Percentiles rank a stretch among this genome's conserved stretches.
Evolutionary conservation across 179 eudicot species (phyloP).

Genomic region (Silene vulgaris): DNA sequence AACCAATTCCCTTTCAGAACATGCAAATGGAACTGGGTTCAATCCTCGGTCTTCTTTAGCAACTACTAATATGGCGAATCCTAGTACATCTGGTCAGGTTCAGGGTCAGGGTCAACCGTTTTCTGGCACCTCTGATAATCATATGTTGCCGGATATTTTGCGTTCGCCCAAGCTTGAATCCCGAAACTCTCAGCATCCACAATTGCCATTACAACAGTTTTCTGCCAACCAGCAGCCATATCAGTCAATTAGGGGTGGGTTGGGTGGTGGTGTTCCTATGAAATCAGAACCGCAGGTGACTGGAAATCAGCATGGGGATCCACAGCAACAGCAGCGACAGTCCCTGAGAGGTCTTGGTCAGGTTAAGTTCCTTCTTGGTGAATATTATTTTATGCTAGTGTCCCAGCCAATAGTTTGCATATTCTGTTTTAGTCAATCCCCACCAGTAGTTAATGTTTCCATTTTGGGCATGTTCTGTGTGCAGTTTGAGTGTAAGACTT

Average conservation of each 20-base stretch:
- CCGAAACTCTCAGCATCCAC: slow-evolving; percentile 58
- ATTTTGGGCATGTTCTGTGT: too few relatives aligned
- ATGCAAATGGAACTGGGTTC: slow-evolving; percentile 65
- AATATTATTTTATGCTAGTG: neutral
- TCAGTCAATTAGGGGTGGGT: slow-evolving; percentile 54
- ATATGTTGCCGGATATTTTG: slow-evolving; percentile 57
- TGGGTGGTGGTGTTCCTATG: slow-evolving; percentile 50
- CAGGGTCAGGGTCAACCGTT: slow-evolving; percentile 79
- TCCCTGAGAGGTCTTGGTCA: slow-evolving; percentile 50
- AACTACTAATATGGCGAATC: slow-evolving; percentile 40
- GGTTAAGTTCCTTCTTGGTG: slow-evolving; percentile 36
- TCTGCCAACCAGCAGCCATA: slow-evolving; percentile 52
- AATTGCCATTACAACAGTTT: slow-evolving; percentile 50
- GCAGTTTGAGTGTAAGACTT: too few relatives aligned
- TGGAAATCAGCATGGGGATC: slow-evolving; percentile 43
- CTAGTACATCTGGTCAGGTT: slow-evolving; percentile 52
- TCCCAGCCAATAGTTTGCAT: neutral
- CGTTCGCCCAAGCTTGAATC: slow-evolving; percentile 56
- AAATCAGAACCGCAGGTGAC: slow-evolving; percentile 62
- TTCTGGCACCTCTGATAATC: slow-evolving; percentile 42
- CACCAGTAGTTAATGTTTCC: too few relatives aligned
- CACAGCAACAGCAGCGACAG: slow-evolving; percentile 49
- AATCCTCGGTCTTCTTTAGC: slow-evolving; percentile 40
- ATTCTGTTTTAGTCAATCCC: neutral
- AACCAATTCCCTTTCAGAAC: slow-evolving; percentile 58